Base-by-base conservation (phyloP, 495 filamentous ascomycete genomes). In the Daldinia vernicosa region DNA sequence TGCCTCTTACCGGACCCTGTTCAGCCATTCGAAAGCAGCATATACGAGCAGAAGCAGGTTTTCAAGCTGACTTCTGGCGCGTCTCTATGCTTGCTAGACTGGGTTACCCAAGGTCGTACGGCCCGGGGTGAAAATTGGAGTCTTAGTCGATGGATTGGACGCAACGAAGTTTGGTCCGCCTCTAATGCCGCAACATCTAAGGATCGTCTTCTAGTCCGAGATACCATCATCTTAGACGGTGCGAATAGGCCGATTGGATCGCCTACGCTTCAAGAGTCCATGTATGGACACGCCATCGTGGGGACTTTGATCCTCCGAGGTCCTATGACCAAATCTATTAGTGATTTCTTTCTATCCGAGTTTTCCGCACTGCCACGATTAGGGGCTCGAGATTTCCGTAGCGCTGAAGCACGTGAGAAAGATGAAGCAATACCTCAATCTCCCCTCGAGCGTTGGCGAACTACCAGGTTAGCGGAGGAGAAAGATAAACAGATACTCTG, bases 1-100 rank as follows among this genome's bases (percentile, higher is more conserved):
- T 93, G 92, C 76, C 90, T 97, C 24, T 87, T 97, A n/a, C 96
- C 96, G 0, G 95, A 99, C 76, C 95, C 95, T 1, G 89, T 95
- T 3, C 96, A 97, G 71, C 95, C 95, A 7, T 97, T 95, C 77
- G 88, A 84, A 40, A 84, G 83, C 55, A 95, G 92, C 70, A 85
- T 89, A 27, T 98, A 97, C 76, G 89, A 90, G 64, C 95, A 98
- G 78, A 80, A 80, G 9, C 95, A 98, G 74, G 84, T 87, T 28
- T 95, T 97, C 75, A 84, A 85, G 9, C 71, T 98, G 8, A 86
- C 89, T 27, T 74, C 82, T 2, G 80, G 74, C 4, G 85, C 84
- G 11, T 88, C 86, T 67, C 80, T 98, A 17, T 94, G 94, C 74
- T 82, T 97, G 2, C 81, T 97, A 43, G 95, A 99, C 77, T 99